Evolutionary conservation across 73 alveolate species (phyloP).

Genomic region (Tetrahymena malaccensis): DNA sequence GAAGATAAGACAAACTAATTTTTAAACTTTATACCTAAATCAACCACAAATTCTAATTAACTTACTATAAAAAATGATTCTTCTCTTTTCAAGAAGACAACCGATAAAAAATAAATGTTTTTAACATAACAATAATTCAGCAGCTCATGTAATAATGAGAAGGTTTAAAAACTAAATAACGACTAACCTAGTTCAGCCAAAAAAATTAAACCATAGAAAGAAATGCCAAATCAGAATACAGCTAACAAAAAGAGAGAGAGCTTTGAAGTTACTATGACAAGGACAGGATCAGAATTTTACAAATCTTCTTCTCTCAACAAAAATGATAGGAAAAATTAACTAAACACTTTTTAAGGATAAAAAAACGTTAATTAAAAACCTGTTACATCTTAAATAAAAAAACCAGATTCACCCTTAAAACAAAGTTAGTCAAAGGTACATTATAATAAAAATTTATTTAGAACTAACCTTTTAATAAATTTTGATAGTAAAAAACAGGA

Average conservation of each 20-base stretch:
- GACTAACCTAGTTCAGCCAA: background rate
- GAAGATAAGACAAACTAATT: background rate
- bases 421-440: background rate
- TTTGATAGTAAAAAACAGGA: background rate
- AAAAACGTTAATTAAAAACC: background rate
- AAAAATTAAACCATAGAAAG: background rate
- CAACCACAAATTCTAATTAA: background rate
- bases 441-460: too few relatives aligned
- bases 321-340: background rate
- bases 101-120: background rate
- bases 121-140: background rate
- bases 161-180: background rate
- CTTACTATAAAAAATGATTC: background rate
- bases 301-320: background rate
- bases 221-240: background rate
- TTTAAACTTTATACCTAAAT: background rate
- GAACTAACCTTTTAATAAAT: too few relatives aligned
- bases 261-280: background rate
- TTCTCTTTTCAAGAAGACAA: background rate
- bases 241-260: background rate
- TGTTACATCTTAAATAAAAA: background rate
- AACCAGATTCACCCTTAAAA: background rate
- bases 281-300: background rate
- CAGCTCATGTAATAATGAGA: background rate
- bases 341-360: background rate